Percentiles rank a stretch among this genome's conserved stretches.
These are phyloP conservation scores for Forsythia suspensa DNA, from an alignment of 257 asterid genomes.

Conservation along the genomic window DNA sequence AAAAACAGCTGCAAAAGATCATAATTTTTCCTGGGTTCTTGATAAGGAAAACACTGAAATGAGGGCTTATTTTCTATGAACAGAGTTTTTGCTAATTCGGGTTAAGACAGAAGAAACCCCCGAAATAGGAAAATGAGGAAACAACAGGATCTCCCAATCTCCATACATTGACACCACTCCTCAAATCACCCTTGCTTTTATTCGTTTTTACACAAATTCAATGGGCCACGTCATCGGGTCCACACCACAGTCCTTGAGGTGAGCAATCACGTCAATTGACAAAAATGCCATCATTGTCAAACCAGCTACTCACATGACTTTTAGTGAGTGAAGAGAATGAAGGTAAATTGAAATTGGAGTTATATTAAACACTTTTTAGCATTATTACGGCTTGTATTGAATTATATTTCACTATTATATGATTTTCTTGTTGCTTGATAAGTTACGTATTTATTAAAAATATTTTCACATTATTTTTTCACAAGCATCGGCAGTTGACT, in stretches of 20 bases:
- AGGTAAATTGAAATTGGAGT: too few relatives aligned
- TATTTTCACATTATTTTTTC: too few relatives aligned
- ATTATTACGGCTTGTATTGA: too few relatives aligned
- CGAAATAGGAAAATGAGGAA: constrained; percentile 18
- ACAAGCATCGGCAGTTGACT: too few relatives aligned
- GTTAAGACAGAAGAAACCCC: constrained; percentile 12
- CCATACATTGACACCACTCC: constrained; percentile 32
- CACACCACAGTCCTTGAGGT: constrained; percentile 7
- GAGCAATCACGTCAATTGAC: constrained; percentile 1
- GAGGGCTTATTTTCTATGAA: constrained; percentile 3
- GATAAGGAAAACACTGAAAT: constrained; percentile 26
- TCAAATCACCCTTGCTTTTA: constrained; percentile 24
- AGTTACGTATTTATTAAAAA: too few relatives aligned
- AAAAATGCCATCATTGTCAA: not conserved
- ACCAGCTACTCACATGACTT: too few relatives aligned
- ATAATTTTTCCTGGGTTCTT: too few relatives aligned
- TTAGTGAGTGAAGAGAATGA: accelerated
- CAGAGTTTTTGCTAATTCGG: not conserved
- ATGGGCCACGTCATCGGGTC: constrained; percentile 32
- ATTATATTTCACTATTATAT: too few relatives aligned
- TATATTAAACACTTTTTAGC: too few relatives aligned
- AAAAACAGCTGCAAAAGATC: not conserved
- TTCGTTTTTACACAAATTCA: constrained; percentile 25
- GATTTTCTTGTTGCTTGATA: too few relatives aligned
- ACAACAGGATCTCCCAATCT: constrained; percentile 5